Base-by-base conservation (phyloP, 257 asterid species). In the Nicotiana benthamiana region DNA sequence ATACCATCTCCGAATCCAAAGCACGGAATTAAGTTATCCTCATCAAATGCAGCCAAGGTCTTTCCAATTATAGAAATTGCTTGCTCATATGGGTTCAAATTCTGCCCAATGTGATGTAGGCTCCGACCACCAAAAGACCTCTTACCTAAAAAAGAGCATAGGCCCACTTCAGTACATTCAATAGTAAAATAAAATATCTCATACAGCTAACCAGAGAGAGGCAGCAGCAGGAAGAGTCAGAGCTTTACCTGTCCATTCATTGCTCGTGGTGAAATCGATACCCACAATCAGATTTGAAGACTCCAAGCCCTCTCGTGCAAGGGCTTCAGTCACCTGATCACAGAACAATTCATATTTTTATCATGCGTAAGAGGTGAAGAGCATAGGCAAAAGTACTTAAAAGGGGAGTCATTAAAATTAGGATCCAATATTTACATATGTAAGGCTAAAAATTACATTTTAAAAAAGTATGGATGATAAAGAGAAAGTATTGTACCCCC, bases 1-100 rank as follows among this genome's bases (percentile, higher is more conserved):
- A 12, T 90, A 94, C 98, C 98, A 85, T 94, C 98, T 80, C 98
- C 98, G 79, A 96, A 96, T 77, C 99, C 99, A 74, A 83, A 96
- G 86, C 98, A 93, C 1, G 99, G 99, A 82, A 96, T 96, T 89
- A 93, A 85, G 88, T 91, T 94, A 85, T 96, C 99, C 75, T 96
- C 99, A 82, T 96, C 99, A 60, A 96, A 96, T 65, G 89, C 91
- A 2, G 92, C 96, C 90, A 96, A 89, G 59, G 98, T 93, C 90
- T 90, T 94, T 66, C 99, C 99, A 43, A 94, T 88, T 60, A 96
- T 96, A 34, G 97, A 89, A 87, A 96, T 96, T 28, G 95, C 97
- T 81, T 92, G 97, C 82, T 93, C 96, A 48, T 96, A 96, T 11
- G 99, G 99, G 86, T 92, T 96, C 79, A 54, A 59, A 74, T 86